phyloP scores from a whole-genome alignment of 768 basidiomycete genomes.

The Coprinellus aureogranulatus region DNA sequence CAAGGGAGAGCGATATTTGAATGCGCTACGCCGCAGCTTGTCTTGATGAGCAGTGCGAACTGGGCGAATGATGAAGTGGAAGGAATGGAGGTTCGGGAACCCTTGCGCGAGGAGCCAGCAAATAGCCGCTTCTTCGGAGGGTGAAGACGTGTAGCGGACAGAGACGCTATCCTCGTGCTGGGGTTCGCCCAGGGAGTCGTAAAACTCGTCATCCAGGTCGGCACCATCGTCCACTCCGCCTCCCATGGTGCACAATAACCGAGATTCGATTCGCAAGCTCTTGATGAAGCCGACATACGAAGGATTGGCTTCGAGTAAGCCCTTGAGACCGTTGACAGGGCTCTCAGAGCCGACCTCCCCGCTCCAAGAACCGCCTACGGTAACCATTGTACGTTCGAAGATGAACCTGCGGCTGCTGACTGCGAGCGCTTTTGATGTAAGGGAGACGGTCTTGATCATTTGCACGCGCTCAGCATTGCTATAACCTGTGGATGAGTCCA shows the following conservation, averaged over 20 bases:
- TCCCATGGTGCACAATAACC: not conserved
- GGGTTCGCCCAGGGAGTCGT: not conserved
- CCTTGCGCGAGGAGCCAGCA: not conserved
- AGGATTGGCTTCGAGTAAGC: not conserved
- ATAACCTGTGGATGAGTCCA: no score
- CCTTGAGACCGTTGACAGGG: no score
- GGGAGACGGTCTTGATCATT: no score
- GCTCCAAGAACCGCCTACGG: no score
- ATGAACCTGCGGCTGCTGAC: no score
- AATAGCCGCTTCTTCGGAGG: not conserved
- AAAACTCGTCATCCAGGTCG: not conserved
- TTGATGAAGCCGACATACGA: not conserved
- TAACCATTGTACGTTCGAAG: no score
- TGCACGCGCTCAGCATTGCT: no score
- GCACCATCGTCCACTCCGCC: not conserved
- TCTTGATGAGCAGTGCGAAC: not conserved
- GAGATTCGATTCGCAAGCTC: not conserved
- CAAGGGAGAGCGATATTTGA: not conserved
- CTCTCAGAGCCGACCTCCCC: no score
- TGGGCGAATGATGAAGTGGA: not conserved
- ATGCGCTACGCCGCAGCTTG: not conserved
- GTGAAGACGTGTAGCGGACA: not conserved
- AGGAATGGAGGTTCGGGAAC: not conserved
- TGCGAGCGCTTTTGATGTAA: no score
- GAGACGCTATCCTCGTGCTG: not conserved